Conservation (phyloP, 192 early-diverging fungal genomes). For the Geosiphon pyriformis region DNA sequence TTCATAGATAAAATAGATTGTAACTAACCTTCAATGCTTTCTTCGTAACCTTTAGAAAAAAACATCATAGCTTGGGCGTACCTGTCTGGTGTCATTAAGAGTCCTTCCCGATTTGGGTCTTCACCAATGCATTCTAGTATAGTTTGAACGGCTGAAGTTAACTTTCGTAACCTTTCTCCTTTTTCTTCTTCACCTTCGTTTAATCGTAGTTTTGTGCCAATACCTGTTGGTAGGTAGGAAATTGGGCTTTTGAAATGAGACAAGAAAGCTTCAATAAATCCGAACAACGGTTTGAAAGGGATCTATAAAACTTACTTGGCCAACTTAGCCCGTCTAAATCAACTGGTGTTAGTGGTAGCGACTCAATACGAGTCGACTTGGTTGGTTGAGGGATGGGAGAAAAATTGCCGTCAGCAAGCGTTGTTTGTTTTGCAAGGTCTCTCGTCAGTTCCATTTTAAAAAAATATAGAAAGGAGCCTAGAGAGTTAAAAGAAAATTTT, state of each 20-base stretch:
- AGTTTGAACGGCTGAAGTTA: conserved; percentile 80
- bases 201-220: conserved; percentile 73
- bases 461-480: no score
- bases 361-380: not conserved
- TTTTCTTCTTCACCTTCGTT: conserved; percentile 75
- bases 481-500: no score
- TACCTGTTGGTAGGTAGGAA: conserved; percentile 40
- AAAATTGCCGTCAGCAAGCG: no score
- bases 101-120: conserved; percentile 88
- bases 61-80: conserved; percentile 98
- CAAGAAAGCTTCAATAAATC: not conserved
- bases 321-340: conserved; percentile 73
- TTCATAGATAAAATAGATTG: not conserved
- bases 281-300: not conserved
- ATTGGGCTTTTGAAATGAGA: not conserved
- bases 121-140: conserved; percentile 93
- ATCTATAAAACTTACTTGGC: conserved; percentile 60
- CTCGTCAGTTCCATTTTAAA: no score
- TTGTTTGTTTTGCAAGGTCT: no score
- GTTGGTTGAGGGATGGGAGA: no score
- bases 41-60: conserved; percentile 98
- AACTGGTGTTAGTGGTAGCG: conserved; percentile 36
- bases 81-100: conserved; percentile 91
- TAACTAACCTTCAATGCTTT: conserved; percentile 59
- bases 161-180: conserved; percentile 62